These are phyloP conservation scores for Cryptococcus amylolentus DNA, from an alignment of 1,284 basidiomycete genomes.

Conservation along the genomic window DNA sequence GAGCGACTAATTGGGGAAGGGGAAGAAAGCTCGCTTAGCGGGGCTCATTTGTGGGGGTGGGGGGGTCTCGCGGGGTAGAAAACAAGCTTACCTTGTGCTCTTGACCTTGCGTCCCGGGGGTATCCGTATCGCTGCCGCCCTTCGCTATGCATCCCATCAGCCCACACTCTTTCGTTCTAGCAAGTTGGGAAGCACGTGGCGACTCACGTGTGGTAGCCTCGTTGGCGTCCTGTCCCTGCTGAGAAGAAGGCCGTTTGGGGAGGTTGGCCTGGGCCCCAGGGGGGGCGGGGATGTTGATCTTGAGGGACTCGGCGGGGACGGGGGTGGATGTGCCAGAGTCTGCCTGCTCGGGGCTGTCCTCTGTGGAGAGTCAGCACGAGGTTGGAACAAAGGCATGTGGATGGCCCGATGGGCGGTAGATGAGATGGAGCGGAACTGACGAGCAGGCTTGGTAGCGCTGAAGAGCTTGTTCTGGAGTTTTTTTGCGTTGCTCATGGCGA, in stretches of 20 bases:
- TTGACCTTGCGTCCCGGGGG: constrained; percentile 27
- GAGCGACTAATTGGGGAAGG: constrained; percentile 26
- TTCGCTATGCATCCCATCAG: constrained; percentile 8
- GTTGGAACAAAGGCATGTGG: not conserved
- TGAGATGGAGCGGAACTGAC: not conserved
- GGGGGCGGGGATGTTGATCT: constrained; percentile 72
- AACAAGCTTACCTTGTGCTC: constrained; percentile 20
- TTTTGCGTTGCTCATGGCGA: constrained; percentile 51
- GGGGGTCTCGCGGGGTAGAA: not conserved
- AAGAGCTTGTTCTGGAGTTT: constrained; percentile 75
- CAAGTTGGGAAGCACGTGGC: not conserved
- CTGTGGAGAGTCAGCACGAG: not conserved
- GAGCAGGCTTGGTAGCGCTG: constrained; percentile 41
- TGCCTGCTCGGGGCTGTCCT: not conserved
- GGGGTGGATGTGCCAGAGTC: constrained; percentile 29
- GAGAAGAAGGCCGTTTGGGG: constrained; percentile 32
- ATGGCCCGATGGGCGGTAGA: not conserved
- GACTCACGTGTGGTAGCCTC: constrained; percentile 22
- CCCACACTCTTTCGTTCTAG: not conserved
- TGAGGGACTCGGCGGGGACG: constrained; percentile 51
- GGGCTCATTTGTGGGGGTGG: not conserved
- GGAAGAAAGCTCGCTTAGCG: not conserved
- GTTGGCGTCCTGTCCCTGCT: constrained; percentile 17
- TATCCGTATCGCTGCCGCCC: constrained; percentile 37
- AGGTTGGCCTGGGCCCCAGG: constrained; percentile 41